These are phyloP conservation scores for Diaporthe batatas DNA, from an alignment of 2,329 filamentous ascomycete species.

Conservation along the genomic window DNA sequence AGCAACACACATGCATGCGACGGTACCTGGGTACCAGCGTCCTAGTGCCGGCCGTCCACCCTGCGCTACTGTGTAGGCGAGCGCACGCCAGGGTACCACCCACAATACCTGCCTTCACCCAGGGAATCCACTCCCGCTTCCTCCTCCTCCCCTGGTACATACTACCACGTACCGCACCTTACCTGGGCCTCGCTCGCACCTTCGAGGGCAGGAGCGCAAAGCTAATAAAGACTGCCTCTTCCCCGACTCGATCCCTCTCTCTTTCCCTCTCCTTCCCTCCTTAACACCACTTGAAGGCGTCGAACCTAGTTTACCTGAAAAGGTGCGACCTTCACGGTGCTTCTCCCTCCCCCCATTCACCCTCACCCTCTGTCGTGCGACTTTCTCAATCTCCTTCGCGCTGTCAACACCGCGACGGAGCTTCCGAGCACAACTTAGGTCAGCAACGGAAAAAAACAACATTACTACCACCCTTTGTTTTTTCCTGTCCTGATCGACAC, in stretches of 20 bases:
- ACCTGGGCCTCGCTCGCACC: conserved; percentile 24
- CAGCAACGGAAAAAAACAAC: conserved; percentile 37
- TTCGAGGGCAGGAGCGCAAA: conserved; percentile 26
- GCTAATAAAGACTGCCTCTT: conserved; percentile 41
- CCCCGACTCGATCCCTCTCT: conserved; percentile 43
- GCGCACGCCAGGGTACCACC: conserved; percentile 27
- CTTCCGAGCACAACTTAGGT: conserved; percentile 42
- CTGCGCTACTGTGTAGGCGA: conserved; percentile 3
- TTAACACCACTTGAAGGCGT: conserved; percentile 42
- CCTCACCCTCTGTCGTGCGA: conserved; percentile 39
- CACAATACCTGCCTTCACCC: conserved; percentile 17
- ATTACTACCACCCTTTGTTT: conserved; percentile 36
- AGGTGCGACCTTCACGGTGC: conserved; percentile 40
- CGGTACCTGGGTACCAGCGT: conserved; percentile 22
- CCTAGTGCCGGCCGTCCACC: conserved; percentile 22
- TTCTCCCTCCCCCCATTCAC: conserved; percentile 27
- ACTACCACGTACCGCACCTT: conserved; percentile 26
- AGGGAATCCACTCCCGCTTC: conserved; percentile 20
- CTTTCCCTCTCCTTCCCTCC: conserved; percentile 43
- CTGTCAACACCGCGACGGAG: conserved; percentile 37
- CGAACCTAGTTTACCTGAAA: conserved; percentile 39
- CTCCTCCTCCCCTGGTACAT: conserved; percentile 25
- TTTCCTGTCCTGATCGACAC: neutral
- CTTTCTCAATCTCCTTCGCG: conserved; percentile 41
- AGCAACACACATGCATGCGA: conserved; percentile 2